Conservation (phyloP, 2,329 filamentous ascomycete genomes). For the Setomelanomma holmii region DNA sequence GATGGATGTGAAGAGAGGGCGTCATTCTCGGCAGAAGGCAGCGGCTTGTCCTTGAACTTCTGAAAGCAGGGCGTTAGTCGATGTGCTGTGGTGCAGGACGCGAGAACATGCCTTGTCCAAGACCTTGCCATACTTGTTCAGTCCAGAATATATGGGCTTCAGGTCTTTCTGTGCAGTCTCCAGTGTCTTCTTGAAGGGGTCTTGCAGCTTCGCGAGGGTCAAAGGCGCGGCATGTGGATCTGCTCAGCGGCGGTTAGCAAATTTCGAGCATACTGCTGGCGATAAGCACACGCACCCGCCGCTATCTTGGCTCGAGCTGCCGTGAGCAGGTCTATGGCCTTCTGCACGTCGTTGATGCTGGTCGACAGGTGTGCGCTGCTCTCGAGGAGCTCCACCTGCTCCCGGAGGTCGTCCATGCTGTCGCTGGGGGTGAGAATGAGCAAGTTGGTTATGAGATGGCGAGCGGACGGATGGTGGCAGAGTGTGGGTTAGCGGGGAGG, state of each 20-base stretch:
- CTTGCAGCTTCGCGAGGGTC: conserved; percentile 83
- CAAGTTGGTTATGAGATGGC: conserved; percentile 3
- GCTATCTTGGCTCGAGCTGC: conserved; percentile 77
- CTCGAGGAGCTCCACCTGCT: conserved; percentile 76
- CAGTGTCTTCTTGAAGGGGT: conserved; percentile 80
- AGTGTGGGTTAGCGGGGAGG: conserved; percentile 1
- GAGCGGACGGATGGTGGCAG: conserved; percentile 2
- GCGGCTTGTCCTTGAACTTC: conserved; percentile 68
- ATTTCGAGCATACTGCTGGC: too few species aligned
- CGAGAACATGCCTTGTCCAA: conserved; percentile 72
- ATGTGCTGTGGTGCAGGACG: background rate
- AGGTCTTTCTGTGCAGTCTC: conserved; percentile 81
- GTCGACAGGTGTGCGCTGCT: conserved; percentile 73
- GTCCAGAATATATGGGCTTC: conserved; percentile 80
- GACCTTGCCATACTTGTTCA: conserved; percentile 84
- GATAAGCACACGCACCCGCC: too few species aligned
- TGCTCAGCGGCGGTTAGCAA: too few species aligned
- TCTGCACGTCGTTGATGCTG: conserved; percentile 80
- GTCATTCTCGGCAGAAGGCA: conserved; percentile 80
- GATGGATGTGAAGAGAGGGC: conserved; percentile 76
- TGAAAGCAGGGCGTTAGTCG: conserved; percentile 36
- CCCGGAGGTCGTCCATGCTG: conserved; percentile 70
- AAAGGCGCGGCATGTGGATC: conserved; percentile 71
- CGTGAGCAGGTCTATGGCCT: conserved; percentile 78
- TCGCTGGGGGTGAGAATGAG: too few species aligned